Evolutionary conservation across 2,329 filamentous ascomycete species (phyloP).

Genomic region (Chlorencoelia australis): DNA sequence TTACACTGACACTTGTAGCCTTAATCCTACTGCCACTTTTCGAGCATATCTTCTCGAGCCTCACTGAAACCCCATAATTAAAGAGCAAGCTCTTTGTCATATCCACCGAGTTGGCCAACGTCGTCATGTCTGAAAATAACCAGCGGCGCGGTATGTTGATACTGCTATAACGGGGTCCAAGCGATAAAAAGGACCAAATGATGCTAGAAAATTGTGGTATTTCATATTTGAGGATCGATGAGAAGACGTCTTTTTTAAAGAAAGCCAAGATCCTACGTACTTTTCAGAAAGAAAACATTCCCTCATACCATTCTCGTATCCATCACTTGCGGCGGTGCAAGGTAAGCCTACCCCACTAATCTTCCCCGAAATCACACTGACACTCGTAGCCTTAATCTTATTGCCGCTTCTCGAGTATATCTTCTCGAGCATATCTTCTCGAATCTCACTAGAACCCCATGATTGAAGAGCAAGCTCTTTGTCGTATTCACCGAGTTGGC

Average conservation of each 20-base stretch:
- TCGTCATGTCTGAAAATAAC: no score
- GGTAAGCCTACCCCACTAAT: constrained; percentile 27
- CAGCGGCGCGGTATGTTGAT: no score
- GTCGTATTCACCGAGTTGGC: constrained; percentile 18
- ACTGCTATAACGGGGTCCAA: no score
- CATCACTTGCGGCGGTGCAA: constrained; percentile 41
- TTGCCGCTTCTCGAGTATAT: constrained; percentile 16
- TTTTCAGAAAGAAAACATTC: constrained; percentile 31
- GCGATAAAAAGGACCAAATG: no score
- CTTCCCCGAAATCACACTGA: neutral
- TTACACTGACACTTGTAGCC: constrained; percentile 3
- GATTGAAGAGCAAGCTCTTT: constrained; percentile 23
- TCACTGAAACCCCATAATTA: constrained; percentile 26
- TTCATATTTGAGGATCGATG: constrained; percentile 35
- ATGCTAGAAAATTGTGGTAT: constrained; percentile 31
- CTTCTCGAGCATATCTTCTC: no score
- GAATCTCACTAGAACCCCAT: constrained; percentile 27
- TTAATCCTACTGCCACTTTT: constrained; percentile 15
- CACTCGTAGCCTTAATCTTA: constrained; percentile 8
- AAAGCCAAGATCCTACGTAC: constrained; percentile 31
- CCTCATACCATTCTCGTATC: constrained; percentile 38
- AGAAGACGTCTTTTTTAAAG: constrained; percentile 34
- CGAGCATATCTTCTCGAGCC: constrained; percentile 22
- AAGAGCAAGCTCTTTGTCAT: constrained; percentile 22
- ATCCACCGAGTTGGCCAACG: constrained; percentile 20